Base-by-base conservation (phyloP, 1,284 basidiomycete genomes). In the Puccinia novopanici region DNA sequence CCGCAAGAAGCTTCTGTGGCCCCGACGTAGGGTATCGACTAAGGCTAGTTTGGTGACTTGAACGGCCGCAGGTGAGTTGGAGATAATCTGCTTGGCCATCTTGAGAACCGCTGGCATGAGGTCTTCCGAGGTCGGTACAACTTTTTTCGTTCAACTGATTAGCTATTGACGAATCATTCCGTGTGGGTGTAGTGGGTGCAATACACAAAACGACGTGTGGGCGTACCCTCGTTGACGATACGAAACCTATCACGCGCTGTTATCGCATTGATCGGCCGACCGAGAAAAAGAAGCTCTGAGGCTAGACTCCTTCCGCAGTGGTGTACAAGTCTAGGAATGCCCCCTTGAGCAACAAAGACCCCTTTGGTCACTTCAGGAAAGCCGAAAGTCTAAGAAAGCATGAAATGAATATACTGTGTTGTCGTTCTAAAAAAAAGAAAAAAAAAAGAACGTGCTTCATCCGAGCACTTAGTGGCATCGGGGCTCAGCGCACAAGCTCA, bases 321-420 rank as follows among this genome's bases (percentile, higher is more conserved):
- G 50, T 82, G 83, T 30, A 83, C 83, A 40, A 85, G 71, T 55
- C 84, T 82, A 17, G 78, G 87, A 87, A 84, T 84, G 89, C 92
- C 93, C 83, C 93, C 93, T 83, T 91, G 90, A 13, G 89, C 87
- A 12, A 92, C 92, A 30, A 91, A 85, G 1, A 93, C 93, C 0
- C 93, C 93, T 59, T 92, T 88, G 85, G 90, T 91, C 2, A 93
- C 93, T 84, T 95, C 93, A 0, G 92, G 92, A 50, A 94, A 88
- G 3, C 89, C 92, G 81, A 95, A 91, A 80, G 89, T 89, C 75
- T 78, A 12, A 27, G 45, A 54, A 27, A 55, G 55, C n/a, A n/a
- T n/a, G n/a, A n/a, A n/a, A n/a, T n/a, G n/a, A n/a, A n/a, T n/a
- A n/a, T n/a, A n/a, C n/a, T n/a, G n/a, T n/a, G n/a, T n/a, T 52